Base-by-base conservation (phyloP, 2,329 filamentous ascomycete species). In the Ophiostoma ulmi region DNA sequence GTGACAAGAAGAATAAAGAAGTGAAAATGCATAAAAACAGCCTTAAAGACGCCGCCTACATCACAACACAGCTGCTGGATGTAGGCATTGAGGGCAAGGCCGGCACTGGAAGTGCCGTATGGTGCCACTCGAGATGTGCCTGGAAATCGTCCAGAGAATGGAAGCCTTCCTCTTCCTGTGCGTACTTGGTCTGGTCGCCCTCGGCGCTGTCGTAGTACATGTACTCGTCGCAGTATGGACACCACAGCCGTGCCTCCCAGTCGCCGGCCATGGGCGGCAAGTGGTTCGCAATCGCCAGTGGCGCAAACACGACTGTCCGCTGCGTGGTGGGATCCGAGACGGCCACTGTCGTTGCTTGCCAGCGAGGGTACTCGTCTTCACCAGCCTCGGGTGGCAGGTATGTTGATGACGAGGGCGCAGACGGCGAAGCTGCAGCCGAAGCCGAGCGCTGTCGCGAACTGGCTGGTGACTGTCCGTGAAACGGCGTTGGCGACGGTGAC, bases 251-350 rank as follows among this genome's bases (percentile, higher is more conserved):
- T 2, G 85, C 82, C 71, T 82, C 80, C 83, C 84, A 88, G 73
- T 84, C 84, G 64, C 84, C 83, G 10, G 78, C 77, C 22, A 78
- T 77, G 2, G 86, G 86, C 41, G 83, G 79, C 38, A 85, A 77
- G 76, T 88, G 86, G 76, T 86, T 88, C 41, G 85, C 85, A 64
- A 88, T 83, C 44, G 84, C 86, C 35, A 88, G 77, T 1, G 86
- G 85, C 61, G 86, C 83, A 74, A 86, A 88, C 0, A 88, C 80
- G 39, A 88, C 77, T 26, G 80, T 81, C 77, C 86, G 87, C 26
- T 68, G 63, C 70, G 83, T 80, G 70, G 80, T 79, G 11, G 79
- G 78, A 4, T 75, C 78, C n/a, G 80, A 80, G 17, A 78, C 72
- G 1, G 79, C 78, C 48, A 81, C 79, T 0, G 81, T 84, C 0